Percentiles rank a stretch among this genome's conserved stretches.
phyloP scores from a whole-genome alignment of 192 early-diverging fungal genomes.

The Linnemannia elongata region DNA sequence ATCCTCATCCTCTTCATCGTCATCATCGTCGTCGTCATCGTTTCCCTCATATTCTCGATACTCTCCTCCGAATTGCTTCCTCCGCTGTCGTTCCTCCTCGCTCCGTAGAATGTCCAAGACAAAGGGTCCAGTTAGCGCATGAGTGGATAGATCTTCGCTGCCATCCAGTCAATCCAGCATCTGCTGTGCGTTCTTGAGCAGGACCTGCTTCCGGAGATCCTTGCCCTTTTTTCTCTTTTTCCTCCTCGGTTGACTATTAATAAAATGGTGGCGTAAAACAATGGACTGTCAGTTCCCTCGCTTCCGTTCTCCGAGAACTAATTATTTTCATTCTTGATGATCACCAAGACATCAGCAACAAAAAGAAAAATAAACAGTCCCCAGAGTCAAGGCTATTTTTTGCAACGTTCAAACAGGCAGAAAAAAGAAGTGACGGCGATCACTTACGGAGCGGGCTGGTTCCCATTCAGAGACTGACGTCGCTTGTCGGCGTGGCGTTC shows the following conservation, averaged over 20 bases:
- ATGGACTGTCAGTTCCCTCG: too few species aligned
- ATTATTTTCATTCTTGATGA: too few species aligned
- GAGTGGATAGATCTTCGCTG: constrained; percentile 4
- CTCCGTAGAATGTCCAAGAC: constrained; percentile 7
- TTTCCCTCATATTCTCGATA: neutral
- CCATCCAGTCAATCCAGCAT: constrained; percentile 46
- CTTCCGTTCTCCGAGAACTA: too few species aligned
- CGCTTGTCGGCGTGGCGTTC: constrained; percentile 50
- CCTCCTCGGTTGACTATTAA: constrained; percentile 31
- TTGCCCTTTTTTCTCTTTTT: constrained; percentile 57
- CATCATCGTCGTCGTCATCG: neutral
- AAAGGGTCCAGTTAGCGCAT: neutral
- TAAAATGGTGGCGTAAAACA: neutral
- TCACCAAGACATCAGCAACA: neutral
- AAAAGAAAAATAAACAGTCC: neutral
- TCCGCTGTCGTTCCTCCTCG: constrained; percentile 21
- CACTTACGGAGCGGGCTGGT: constrained; percentile 43
- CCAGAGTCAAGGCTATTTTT: neutral
- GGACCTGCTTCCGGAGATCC: constrained; percentile 50
- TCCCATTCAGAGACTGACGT: constrained; percentile 44
- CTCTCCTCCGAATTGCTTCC: neutral
- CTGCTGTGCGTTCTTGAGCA: constrained; percentile 54
- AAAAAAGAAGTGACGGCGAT: neutral
- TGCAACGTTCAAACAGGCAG: neutral
- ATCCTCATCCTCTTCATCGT: neutral